Base-by-base conservation (phyloP, 495 filamentous ascomycete species). In the Aspergillus cavernicola region DNA sequence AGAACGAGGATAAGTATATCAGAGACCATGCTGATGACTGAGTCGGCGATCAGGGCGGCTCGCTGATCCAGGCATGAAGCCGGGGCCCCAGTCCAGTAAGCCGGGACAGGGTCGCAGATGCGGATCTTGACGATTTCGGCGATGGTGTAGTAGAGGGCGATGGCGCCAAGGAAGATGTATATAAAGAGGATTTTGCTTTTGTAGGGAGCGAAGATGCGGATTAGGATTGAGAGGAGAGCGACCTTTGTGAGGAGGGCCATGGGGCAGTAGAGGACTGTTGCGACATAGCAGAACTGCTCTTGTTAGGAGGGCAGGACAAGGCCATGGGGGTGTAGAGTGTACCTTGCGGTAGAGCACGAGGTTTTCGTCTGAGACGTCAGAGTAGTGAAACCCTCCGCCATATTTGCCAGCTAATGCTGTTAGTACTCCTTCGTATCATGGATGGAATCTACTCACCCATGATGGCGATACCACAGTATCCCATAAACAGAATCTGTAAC, bases 251-350 rank as follows among this genome's bases (percentile, higher is more conserved):
- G 64, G 16, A 76, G 66, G 12, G 71, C 73, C 66, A 72, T 76
- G 6, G 76, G 76, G 20, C 71, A 77, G 59, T 79, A 79, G 39
- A 77, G 57, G 20, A 77, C 60, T 6, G 70, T 75, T 18, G 67
- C 67, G 53, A 72, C 60, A 37, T 73, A 73, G 60, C 63, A 69
- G 50, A 66, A 71, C 60, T 63, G 22, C 2, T n/a, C 2, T 51
- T 35, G 38, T 56, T 12, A 16, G 38, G n/a, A n/a, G n/a, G n/a
- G n/a, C n/a, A n/a, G n/a, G n/a, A n/a, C n/a, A n/a, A n/a, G n/a
- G n/a, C 2, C 5, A n/a, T 23, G 26, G 9, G 26, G 26, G 26
- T 29, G 26, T 9, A 29, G 13, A 4, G 23, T 19, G 10, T 53
- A 66, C 63, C 56, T 72, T 75, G 42, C 60, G 63, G 52, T 69